Conservation (phyloP, 208 protist species). For the Acanthamoeba culbertsoni region DNA sequence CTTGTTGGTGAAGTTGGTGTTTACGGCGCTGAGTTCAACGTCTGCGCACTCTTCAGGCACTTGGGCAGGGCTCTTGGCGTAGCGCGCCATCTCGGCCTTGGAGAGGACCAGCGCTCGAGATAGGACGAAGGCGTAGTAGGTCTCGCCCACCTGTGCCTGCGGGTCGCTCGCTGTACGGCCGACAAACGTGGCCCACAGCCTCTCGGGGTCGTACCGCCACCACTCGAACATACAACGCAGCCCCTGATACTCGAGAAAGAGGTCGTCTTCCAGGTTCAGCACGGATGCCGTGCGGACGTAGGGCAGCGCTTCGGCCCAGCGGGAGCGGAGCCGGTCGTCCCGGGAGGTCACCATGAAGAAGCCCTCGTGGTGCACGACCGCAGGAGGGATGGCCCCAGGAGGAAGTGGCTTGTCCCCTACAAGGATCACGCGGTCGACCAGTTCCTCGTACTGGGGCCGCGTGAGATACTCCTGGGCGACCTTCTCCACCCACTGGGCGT, state of each 20-base stretch:
- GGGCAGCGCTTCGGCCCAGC: neutral
- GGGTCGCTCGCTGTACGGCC: no score
- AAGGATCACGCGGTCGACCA: neutral
- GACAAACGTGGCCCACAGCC: neutral
- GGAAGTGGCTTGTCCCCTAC: neutral
- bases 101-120: no score
- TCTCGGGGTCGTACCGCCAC: neutral
- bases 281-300: neutral
- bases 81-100: no score
- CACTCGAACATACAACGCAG: neutral
- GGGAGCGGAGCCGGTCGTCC: neutral
- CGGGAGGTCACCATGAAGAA: neutral
- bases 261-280: neutral
- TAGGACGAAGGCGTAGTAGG: no score
- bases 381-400: neutral
- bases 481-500: neutral
- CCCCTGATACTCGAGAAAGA: neutral
- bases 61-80: no score
- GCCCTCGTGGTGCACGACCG: no score
- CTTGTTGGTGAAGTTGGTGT: no score
- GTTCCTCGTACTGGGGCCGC: neutral
- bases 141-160: no score
- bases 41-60: no score
- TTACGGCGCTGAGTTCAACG: no score
- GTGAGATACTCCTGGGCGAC: neutral